Percentiles rank a stretch among this genome's conserved stretches.
These are phyloP conservation scores for Rhizopus microsporus DNA, from an alignment of 371 early-diverging fungal species.

Conservation along the genomic window DNA sequence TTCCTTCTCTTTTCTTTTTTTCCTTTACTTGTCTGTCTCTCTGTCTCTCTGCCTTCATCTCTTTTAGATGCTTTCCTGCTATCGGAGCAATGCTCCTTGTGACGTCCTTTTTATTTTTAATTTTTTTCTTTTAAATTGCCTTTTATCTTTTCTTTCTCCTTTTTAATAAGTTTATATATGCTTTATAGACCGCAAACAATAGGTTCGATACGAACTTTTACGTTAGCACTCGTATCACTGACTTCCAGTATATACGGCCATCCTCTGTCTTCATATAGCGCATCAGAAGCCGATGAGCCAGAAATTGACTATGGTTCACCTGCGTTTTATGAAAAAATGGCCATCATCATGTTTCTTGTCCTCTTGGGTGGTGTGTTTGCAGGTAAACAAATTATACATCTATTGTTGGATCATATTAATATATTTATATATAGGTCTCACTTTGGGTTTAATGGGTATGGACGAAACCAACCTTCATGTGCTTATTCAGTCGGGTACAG, in stretches of 20 bases:
- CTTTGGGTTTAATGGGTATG: slow-evolving; percentile 84
- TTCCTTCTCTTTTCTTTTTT: no score
- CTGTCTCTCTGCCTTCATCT: no score
- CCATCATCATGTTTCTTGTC: slow-evolving; percentile 20
- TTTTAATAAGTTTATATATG: background rate
- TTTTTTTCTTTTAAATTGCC: background rate
- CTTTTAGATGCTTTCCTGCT: no score
- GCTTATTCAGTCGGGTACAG: slow-evolving; percentile 71
- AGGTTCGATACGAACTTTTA: slow-evolving; percentile 21
- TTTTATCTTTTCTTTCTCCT: slow-evolving; percentile 6
- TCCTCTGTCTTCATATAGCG: slow-evolving; percentile 14
- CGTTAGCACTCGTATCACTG: slow-evolving; percentile 15
- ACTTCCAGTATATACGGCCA: slow-evolving; percentile 28
- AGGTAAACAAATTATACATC: slow-evolving; percentile 9
- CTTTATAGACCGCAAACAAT: background rate
- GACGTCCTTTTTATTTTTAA: no score
- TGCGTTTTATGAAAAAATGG: slow-evolving; percentile 24
- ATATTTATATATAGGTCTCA: slow-evolving; percentile 57
- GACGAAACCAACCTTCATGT: slow-evolving; percentile 73
- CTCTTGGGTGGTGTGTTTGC: slow-evolving; percentile 32
- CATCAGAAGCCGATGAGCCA: slow-evolving; percentile 11
- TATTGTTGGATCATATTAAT: background rate
- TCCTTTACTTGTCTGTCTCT: no score
- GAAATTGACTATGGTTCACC: slow-evolving; percentile 24
- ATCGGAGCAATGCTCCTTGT: no score